Evolutionary conservation across 108 stramenopile species (phyloP), one percentile per base, ranked within the genome.

Genomic region (Cyclotella distinguenda): DNA sequence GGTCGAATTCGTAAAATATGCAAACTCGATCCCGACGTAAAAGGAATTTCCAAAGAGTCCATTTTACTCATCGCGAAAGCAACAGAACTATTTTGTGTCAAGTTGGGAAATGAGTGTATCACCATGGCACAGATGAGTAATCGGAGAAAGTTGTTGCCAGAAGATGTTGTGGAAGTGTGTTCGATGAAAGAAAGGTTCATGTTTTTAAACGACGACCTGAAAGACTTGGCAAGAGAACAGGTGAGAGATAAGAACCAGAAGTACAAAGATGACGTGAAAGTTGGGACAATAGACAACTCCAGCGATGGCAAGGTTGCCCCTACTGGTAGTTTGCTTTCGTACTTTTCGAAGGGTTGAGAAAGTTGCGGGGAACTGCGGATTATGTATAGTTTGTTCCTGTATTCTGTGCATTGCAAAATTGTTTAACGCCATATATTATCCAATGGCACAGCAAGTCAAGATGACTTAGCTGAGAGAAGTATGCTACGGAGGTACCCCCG

Each of bases 11-110:
- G 88, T n/a, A 93, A 89, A 58, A 93, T 94, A 48, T 82, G 87
- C 68, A 90, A 89, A 68, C 62, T 95, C 26, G 96, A 96, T 79
- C 84, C 88, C 0, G 93, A 96, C 43, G 88, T 95, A 15, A 77
- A 76, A 21, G 80, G 81, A 0, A 61, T 96, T 9, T 81, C 82
- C 64, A 95, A 93, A 54, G 93, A 94, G 82, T 89, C 89, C 7
- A 48, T 85, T 27, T 32, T 82, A 64, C 64, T 94, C 13, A 74
- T 96, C 12, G 77, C 88, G 48, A 88, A 92, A 57, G 87, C 90
- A 4, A 77, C 93, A 0, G 93, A 96, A 78, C 52, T 93, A 11
- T 83, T 83, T 65, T 65, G 78, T 9, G 53, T 43, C 33, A 79
- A 88, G 38, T 51, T 92, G 36, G 96, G 87, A 28, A 66, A 55